Base-by-base conservation (phyloP, 352 stramenopile genomes). In the Aphanomyces cochlioides region DNA sequence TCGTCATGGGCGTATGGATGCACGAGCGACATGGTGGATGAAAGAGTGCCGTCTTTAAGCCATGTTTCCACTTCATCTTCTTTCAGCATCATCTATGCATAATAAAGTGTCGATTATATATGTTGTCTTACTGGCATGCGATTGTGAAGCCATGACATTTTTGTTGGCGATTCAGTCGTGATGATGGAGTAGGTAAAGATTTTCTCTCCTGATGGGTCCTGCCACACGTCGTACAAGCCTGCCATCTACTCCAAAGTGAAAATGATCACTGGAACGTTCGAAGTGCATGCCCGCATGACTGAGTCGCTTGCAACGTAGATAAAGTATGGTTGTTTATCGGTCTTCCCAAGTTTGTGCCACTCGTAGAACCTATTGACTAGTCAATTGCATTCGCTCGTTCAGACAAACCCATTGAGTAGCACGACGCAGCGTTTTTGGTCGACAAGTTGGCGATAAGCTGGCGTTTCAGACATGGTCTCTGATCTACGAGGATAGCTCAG, bases 281-380 rank as follows among this genome's bases (percentile, higher is more conserved):
- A 28, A 28, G 28, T 17, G 15, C 54, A 37, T 43, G 43, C 54
- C 28, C 90, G 83, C 80, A 90, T 92, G 63, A 92, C 78, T 4
- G 73, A 72, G 1, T 57, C 63, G 3, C 68, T 70, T 3, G 80
- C 76, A 39, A 76, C 79, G 43, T 90, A 81, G 57, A 96, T 84
- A 60, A 96, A 97, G 78, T 95, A 96, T 38, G 90, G 90, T 66
- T 97, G 90, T 71, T 95, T 96, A 61, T 92, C 84, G 17, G 79
- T 79, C 75, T 92, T 96, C 69, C 87, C 77, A 13, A 96, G 74
- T 70, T 93, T 84, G 43, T 94, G 86, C 90, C 90, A 97, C 67
- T 97, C 90, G 69, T 96, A 97, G 72, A 96, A 96, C 7, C 81
- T 89, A 34, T 28, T 2, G 2, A 21, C 37, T 41, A 73, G 2